phyloP scores from a whole-genome alignment of 805 yeast species.

The Candida vartiovaarae region DNA sequence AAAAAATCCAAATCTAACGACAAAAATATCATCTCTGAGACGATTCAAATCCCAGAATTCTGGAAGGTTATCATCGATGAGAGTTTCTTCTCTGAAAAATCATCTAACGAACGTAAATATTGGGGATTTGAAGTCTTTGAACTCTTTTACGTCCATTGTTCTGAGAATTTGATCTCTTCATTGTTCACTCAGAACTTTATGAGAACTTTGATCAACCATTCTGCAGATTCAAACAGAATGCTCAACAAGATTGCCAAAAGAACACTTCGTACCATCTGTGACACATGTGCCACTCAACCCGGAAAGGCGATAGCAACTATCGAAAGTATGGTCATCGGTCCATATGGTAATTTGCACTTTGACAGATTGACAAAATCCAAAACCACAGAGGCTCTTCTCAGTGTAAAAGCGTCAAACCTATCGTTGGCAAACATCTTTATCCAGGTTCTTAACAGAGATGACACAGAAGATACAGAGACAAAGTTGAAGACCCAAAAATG shows the following conservation, averaged over 20 bases:
- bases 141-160: slow-evolving; percentile 32
- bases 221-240: slow-evolving; percentile 55
- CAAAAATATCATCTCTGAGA: slow-evolving; percentile 6
- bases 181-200: slow-evolving; percentile 59
- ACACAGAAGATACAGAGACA: slow-evolving; percentile 5
- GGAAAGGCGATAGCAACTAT: slow-evolving; percentile 27
- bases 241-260: slow-evolving; percentile 60
- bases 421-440: slow-evolving; percentile 15
- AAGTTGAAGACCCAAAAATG: slow-evolving; percentile 32
- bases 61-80: slow-evolving; percentile 81
- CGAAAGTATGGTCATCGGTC: slow-evolving; percentile 31
- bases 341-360: slow-evolving; percentile 58
- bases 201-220: slow-evolving; percentile 71
- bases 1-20: slow-evolving; percentile 18
- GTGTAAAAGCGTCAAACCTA: slow-evolving; percentile 7
- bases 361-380: slow-evolving; percentile 73
- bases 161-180: slow-evolving; percentile 15
- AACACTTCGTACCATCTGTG: slow-evolving; percentile 38
- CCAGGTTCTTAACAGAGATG: slow-evolving; percentile 10
- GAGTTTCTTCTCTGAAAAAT: slow-evolving; percentile 61
- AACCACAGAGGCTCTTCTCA: slow-evolving; percentile 35
- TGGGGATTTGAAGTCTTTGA: slow-evolving; percentile 76
- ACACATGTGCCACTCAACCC: slow-evolving; percentile 31
- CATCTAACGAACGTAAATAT: slow-evolving; percentile 81
- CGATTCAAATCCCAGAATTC: slow-evolving; percentile 49